Conservation (phyloP, 306 rosid species). For the Echinosophora koreensis region DNA sequence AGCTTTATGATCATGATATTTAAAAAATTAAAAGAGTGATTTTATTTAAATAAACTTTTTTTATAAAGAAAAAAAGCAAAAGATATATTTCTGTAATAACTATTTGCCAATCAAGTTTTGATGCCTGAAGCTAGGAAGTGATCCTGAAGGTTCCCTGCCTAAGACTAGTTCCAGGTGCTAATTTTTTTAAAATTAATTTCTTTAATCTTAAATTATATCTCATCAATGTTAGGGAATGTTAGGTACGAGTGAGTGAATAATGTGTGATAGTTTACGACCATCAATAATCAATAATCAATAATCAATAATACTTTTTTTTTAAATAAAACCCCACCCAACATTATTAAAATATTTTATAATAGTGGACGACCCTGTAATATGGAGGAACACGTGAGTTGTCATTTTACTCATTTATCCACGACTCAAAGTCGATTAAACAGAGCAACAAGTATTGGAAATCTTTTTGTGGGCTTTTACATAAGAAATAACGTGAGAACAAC, state of each 20-base stretch:
- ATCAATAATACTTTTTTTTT: neutral
- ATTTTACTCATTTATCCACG: no score
- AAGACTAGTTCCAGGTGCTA: neutral
- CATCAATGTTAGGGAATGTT: neutral
- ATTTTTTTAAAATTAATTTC: neutral
- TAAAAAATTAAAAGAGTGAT: neutral
- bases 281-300: no score
- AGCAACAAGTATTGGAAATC: no score
- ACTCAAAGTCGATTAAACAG: no score
- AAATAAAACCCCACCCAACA: neutral
- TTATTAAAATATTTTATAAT: neutral
- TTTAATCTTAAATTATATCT: neutral
- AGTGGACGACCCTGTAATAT: no score
- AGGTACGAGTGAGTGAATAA: neutral
- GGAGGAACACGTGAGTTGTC: no score
- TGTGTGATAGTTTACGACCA: neutral
- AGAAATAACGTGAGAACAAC: no score
- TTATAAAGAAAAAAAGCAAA: no score
- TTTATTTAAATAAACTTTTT: neutral
- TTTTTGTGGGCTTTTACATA: no score
- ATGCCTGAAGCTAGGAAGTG: no score
- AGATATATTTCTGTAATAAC: neutral
- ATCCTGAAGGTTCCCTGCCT: neutral
- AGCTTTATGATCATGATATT: neutral
- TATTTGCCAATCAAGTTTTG: neutral